A percentile compares a stretch with the other conserved stretches of the same genome.
Evolutionary conservation across 2,329 filamentous ascomycete genomes (phyloP).

Genomic region (Cadophora gregata): DNA sequence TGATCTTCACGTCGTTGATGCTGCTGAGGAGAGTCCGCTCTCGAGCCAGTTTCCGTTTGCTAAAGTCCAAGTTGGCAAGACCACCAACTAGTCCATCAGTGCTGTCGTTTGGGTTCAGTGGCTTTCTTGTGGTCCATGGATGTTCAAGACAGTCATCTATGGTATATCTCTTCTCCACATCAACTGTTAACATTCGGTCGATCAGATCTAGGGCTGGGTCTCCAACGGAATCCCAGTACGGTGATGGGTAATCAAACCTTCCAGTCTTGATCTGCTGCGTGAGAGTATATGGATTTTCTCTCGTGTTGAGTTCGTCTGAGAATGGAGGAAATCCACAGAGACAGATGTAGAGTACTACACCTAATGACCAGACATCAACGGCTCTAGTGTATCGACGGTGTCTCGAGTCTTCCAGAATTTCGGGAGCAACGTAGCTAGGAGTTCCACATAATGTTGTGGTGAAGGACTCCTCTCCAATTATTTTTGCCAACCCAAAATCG

Average conservation of each 20-base stretch:
- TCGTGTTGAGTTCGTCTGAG: conserved; percentile 86
- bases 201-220: conserved; percentile 91
- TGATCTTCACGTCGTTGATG: conserved; percentile 76
- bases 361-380: conserved; percentile 95
- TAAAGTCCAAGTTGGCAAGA: conserved; percentile 81
- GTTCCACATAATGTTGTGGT: conserved; percentile 96
- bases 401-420: conserved; percentile 84
- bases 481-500: conserved; percentile 96
- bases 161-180: conserved; percentile 81
- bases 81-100: conserved; percentile 92
- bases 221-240: conserved; percentile 91
- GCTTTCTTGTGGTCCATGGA: conserved; percentile 78
- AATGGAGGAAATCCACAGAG: conserved; percentile 97
- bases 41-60: conserved; percentile 77
- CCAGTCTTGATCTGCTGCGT: conserved; percentile 90
- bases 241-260: conserved; percentile 91
- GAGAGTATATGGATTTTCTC: conserved; percentile 83
- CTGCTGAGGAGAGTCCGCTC: conserved; percentile 86
- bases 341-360: conserved; percentile 98
- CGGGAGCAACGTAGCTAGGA: conserved; percentile 95
- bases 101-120: conserved; percentile 75
- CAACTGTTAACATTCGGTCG: conserved; percentile 90
- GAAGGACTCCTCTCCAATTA: conserved; percentile 97
- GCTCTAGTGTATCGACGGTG: conserved; percentile 91
- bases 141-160: conserved; percentile 91